Conservation (phyloP, 306 rosid genomes). For the Fragaria nilgerrensis region DNA sequence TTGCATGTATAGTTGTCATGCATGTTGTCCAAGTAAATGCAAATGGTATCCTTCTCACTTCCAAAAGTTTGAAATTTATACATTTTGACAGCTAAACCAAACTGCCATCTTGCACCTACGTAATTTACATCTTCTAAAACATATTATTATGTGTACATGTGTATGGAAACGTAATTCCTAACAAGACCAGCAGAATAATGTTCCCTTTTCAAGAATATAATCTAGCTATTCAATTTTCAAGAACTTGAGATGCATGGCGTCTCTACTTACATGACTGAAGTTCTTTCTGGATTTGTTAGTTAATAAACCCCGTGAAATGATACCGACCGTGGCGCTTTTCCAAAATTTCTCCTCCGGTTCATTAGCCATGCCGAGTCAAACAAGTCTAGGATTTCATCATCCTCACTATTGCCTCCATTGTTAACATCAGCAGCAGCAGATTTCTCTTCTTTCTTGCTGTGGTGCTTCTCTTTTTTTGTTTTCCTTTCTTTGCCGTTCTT, state of each 20-base stretch:
- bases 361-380: conserved; percentile 68
- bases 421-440: conserved; percentile 16
- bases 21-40: no score
- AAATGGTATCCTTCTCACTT: background rate
- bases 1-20: no score
- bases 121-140: background rate
- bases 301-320: conserved; percentile 7
- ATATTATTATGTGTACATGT: background rate
- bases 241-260: background rate
- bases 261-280: background rate
- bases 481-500: background rate
- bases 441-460: conserved; percentile 9
- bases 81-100: background rate
- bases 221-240: background rate
- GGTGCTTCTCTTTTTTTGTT: background rate
- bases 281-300: background rate
- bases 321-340: conserved; percentile 2
- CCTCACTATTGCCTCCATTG: background rate
- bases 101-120: background rate
- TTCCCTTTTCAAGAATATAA: background rate
- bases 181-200: background rate
- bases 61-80: background rate
- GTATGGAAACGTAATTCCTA: background rate
- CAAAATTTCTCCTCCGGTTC: conserved; percentile 20
- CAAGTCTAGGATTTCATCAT: conserved; percentile 52